Evolutionary conservation across 225 moss, liverwort and hornwort genomes (phyloP), one percentile per base, ranked within the genome.

Genomic region (Polytrichum formosum): DNA sequence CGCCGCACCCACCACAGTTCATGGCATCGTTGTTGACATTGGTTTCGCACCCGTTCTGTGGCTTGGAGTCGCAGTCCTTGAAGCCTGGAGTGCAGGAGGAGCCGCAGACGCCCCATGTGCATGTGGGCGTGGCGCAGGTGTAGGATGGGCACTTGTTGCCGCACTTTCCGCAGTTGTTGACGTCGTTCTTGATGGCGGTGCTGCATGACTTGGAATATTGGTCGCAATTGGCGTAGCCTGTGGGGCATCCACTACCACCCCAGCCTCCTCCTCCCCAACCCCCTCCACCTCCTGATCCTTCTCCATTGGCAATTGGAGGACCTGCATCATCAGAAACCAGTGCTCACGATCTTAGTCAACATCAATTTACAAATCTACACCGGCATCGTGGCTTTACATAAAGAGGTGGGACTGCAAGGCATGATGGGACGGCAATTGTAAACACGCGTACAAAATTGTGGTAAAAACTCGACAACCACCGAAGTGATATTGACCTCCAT

Each of bases 161-260:
- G 27, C 71, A 82, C 28, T 65, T 2, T 22, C 81, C 81, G 1
- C 74, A 82, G 26, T 75, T 82, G 54, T 78, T 72, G 9, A 61
- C 55, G 8, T 78, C 75, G 2, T 22, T 78, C 35, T 65, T 21
- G 9, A 68, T 25, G 68, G 65, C 37, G 23, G 61, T 67, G 7
- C 75, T 54, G 5, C 69, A 82, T 2, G 6, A 67, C 19, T 74
- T 78, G 0, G 22, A 1, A n/a, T 64, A 78, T 1, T 35, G 26
- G 55, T 74, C 64, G 4, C 74, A 81, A 4, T 74, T 70, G 29
- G 56, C 70, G 29, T 26, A 63, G 7, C 29, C 62, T 18, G 61
- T 46, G 0, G 53, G 16, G 53, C 68, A 74, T 55, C 55, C 55
- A 19, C 55, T 55, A 13, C 55, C 55, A 55, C 55, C 55, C 19